Conservation (phyloP, 768 basidiomycete species). For the Roridomyces roridus region DNA sequence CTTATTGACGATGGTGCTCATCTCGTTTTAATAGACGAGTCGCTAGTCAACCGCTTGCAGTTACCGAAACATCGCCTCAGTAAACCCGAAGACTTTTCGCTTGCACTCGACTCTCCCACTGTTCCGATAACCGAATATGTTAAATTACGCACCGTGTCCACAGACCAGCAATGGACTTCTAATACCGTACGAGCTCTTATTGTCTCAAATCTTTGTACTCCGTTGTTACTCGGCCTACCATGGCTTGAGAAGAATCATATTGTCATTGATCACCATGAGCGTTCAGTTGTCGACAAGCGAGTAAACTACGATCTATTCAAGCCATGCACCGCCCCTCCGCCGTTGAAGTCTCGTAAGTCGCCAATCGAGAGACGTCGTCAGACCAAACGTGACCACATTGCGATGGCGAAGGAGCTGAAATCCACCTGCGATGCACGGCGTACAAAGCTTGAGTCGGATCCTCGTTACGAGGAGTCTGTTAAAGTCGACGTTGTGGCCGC, state of each 20-base stretch:
- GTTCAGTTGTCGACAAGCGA: not conserved
- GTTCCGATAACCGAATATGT: slow-evolving; percentile 17
- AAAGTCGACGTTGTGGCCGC: not conserved
- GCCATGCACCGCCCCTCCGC: not conserved
- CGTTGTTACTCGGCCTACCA: slow-evolving; percentile 29
- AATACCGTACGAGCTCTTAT: slow-evolving; percentile 14
- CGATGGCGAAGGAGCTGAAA: not conserved
- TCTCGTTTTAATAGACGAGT: slow-evolving; percentile 29
- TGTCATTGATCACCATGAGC: slow-evolving; percentile 29
- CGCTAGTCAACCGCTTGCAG: slow-evolving; percentile 5
- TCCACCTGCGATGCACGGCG: not conserved
- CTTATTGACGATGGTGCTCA: slow-evolving; percentile 35
- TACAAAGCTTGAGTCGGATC: not conserved
- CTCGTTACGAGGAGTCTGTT: not conserved
- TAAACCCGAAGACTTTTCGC: not conserved
- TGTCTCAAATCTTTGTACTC: slow-evolving; percentile 17
- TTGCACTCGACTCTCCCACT: slow-evolving; percentile 1
- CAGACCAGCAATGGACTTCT: slow-evolving; percentile 9
- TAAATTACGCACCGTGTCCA: slow-evolving; percentile 12
- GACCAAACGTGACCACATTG: not conserved
- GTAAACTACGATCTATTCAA: slow-evolving; percentile 1
- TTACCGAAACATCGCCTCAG: not conserved
- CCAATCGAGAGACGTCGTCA: slow-evolving; percentile 23
- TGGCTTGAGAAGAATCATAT: slow-evolving; percentile 31
- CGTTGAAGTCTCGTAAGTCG: not conserved